A percentile compares a stretch with the other conserved stretches of the same genome.
These are phyloP conservation scores for Rosa lucieae DNA, from an alignment of 306 rosid genomes.

Conservation along the genomic window DNA sequence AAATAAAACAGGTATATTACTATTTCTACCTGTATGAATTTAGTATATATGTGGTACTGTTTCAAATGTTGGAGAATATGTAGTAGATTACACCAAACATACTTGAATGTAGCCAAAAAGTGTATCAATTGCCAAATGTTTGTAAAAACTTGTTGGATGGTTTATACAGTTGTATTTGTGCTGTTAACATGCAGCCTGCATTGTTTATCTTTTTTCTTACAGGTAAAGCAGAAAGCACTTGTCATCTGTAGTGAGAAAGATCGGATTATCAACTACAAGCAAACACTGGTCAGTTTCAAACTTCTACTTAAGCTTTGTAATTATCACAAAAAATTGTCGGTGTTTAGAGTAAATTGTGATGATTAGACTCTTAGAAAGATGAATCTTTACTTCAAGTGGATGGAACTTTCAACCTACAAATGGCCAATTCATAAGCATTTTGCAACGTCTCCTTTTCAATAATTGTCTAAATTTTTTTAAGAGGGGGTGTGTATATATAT, in stretches of 20 bases:
- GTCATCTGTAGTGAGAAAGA: constrained; percentile 49
- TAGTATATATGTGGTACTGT: background rate
- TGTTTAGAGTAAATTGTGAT: background rate
- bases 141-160: background rate
- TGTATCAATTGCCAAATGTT: background rate
- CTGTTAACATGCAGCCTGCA: background rate
- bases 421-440: background rate
- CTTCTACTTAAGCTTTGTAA: background rate
- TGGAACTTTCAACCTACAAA: background rate
- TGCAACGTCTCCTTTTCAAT: background rate
- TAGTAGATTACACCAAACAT: background rate
- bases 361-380: background rate
- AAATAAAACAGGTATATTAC: constrained; percentile 43
- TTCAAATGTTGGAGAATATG: background rate
- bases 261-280: constrained; percentile 44
- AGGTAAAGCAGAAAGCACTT: constrained; percentile 56
- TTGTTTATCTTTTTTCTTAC: background rate
- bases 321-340: background rate
- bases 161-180: background rate
- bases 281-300: constrained; percentile 46
- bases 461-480: background rate
- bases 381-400: background rate
- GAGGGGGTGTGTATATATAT: background rate
- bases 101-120: background rate
- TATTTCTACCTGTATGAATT: background rate